Conservation (phyloP, 805 yeast species). For the Metschnikowia gelsemii region DNA sequence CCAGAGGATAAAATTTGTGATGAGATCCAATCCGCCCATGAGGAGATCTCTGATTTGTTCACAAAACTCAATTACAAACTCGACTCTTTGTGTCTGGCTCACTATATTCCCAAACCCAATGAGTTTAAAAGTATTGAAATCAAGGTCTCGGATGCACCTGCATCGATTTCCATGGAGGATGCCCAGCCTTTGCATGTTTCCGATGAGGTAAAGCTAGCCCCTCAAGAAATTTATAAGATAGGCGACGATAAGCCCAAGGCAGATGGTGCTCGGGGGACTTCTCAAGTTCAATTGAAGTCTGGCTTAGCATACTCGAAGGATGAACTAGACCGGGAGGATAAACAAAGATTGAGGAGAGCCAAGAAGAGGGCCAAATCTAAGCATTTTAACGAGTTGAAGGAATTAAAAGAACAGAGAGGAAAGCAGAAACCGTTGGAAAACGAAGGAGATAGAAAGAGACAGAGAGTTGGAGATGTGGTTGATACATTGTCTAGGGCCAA, state of each 20-base stretch:
- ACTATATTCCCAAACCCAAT: conserved; percentile 87
- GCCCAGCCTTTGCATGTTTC: conserved; percentile 89
- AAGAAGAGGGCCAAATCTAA: conserved; percentile 77
- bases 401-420: conserved; percentile 27
- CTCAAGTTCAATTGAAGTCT: conserved; percentile 66
- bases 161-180: conserved; percentile 90
- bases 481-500: conserved; percentile 70
- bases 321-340: conserved; percentile 81
- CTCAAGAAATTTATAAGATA: conserved; percentile 82
- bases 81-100: conserved; percentile 92
- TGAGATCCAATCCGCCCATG: conserved; percentile 69
- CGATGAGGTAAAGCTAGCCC: conserved; percentile 76
- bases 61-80: conserved; percentile 63
- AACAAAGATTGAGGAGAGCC: conserved; percentile 82
- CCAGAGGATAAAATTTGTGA: conserved; percentile 52
- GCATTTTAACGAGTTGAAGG: conserved; percentile 40
- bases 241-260: conserved; percentile 39
- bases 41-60: conserved; percentile 70
- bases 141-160: conserved; percentile 61
- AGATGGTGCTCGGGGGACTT: conserved; percentile 31
- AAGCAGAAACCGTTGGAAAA: conserved; percentile 22
- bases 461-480: conserved; percentile 60
- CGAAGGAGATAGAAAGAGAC: conserved; percentile 42
- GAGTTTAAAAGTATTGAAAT: conserved; percentile 71
- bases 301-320: conserved; percentile 80